Evolutionary conservation across 169 alveolate genomes (phyloP), one percentile per base, ranked within the genome.

Genomic region (Plasmodium fragile): DNA sequence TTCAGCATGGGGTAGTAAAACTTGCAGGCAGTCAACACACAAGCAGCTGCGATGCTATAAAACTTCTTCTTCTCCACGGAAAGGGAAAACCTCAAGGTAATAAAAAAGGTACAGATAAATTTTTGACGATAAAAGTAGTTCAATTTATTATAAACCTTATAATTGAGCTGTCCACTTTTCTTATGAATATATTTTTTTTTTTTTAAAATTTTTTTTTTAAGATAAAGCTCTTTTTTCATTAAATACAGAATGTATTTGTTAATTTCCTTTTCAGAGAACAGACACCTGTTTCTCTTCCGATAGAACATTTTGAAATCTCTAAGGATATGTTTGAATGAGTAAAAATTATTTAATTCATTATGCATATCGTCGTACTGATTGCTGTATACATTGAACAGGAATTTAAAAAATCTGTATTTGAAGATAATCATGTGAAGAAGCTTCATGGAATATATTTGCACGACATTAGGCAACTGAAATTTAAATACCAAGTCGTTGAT

Each of bases 401-500:
- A 89, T 22, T 78, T 49, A 36, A 22, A 59, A 89, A 89, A 89
- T 0, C 94, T 22, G 71, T 78, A 89, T 36, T 72, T 78, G 52
- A 89, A 89, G 59, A 89, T 78, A 6, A 65, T 70, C 10, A 77
- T 39, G 49, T 89, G 81, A n/a, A 89, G 53, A 0, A 89, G 7
- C 52, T 89, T 89, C 34, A 89, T 78, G 34, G 94, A 11, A 65
- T 89, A 89, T n/a, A 78, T 89, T 65, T 89, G 94, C n/a, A 89
- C 82, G 0, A 10, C 25, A 89, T 69, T 89, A 4, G 94, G 90
- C 30, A 89, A 34, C 10, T 80, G 81, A 89, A 89, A 89, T 77
- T 59, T 78, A 43, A 22, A 80, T 10, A 89, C 52, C 72, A 89
- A 89, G 71, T 89, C 94, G 39, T 79, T 77, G 1, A 89, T 69